Base-by-base conservation (phyloP, 2,329 filamentous ascomycete species). In the Rhytidhysteron rufulum region DNA sequence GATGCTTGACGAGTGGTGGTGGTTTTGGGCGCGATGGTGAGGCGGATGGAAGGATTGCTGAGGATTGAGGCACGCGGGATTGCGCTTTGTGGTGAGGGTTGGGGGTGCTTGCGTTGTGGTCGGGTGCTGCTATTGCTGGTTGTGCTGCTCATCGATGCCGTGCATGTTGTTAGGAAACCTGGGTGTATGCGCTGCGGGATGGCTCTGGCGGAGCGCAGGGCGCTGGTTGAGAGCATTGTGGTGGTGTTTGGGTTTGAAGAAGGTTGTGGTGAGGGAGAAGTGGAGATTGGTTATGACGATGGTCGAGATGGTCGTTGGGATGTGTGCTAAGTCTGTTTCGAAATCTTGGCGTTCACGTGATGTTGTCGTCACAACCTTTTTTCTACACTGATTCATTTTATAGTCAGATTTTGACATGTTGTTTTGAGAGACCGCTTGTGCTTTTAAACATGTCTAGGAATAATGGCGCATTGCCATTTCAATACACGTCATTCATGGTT, bases 221-320 rank as follows among this genome's bases (percentile, higher is more conserved):
- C 50, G 40, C 53, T 60, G 38, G 58, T 47, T 35, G 50, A 43
- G 37, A 64, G 57, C 60, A 65, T 64, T 22, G 34, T 53, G 37
- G 36, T n/a, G 13, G 7, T 27, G 24, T 27, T 27, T 27, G 24
- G n/a, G n/a, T 27, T 27, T 7, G 24, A 27, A 25, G 34, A 40
- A 36, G 19, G 31, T n/a, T 32, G 37, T 17, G 25, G 21, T 32
- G 19, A 22, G 17, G 37, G 17, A 10, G 37, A 10, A 24, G 25
- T 37, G 35, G 10, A 27, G 25, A 27, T 30, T 19, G 16, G 17
- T n/a, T 9, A 13, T 9, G 8, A 8, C 31, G 8, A n/a, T 15
- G 11, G 31, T 18, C 16, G 34, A 22, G 6, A 4, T 6, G 22
- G 22, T 38, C 5, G 15, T 38, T 11, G 24, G n/a, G n/a, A n/a